Evolutionary conservation across 202 grass and related monocot genomes (phyloP).

Genomic region (Hordeum pubiflorum): DNA sequence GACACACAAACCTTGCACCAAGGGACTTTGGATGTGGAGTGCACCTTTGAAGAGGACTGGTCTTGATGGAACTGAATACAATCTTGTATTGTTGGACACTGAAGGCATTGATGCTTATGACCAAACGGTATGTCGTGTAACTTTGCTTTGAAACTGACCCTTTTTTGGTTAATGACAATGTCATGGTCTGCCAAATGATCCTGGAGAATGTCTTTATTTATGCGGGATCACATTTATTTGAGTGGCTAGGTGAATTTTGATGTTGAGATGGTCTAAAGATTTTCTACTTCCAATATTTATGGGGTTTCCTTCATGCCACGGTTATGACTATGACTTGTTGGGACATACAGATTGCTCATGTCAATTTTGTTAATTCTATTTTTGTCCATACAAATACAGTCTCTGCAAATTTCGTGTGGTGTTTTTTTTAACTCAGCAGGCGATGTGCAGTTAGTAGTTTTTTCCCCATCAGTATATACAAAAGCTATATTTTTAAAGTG

Average conservation of each 20-base stretch:
- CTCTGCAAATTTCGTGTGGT: not conserved
- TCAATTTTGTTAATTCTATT: not conserved
- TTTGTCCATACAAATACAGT: not conserved
- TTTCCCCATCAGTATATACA: not conserved
- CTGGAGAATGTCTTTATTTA: not conserved
- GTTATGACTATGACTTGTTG: not conserved
- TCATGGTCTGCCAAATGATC: not conserved
- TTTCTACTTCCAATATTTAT: not conserved
- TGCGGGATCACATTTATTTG: not conserved
- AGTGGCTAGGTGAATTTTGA: not conserved
- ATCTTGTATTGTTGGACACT: constrained; percentile 79
- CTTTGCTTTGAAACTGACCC: not conserved
- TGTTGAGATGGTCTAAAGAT: not conserved
- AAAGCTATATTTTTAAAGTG: not conserved
- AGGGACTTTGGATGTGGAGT: constrained; percentile 99
- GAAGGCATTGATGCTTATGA: constrained; percentile 99
- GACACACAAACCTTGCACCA: constrained; percentile 90
- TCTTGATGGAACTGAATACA: constrained; percentile 89
- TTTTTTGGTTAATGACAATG: not conserved
- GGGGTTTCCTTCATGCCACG: not conserved
- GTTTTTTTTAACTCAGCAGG: not conserved
- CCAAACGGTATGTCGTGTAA: constrained; percentile 57
- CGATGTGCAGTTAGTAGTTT: not conserved
- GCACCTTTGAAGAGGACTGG: constrained; percentile 74
- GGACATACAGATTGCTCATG: not conserved